These are phyloP conservation scores for Eragrostis curvula DNA, from an alignment of 176 grass and related monocot genomes.

Conservation along the genomic window DNA sequence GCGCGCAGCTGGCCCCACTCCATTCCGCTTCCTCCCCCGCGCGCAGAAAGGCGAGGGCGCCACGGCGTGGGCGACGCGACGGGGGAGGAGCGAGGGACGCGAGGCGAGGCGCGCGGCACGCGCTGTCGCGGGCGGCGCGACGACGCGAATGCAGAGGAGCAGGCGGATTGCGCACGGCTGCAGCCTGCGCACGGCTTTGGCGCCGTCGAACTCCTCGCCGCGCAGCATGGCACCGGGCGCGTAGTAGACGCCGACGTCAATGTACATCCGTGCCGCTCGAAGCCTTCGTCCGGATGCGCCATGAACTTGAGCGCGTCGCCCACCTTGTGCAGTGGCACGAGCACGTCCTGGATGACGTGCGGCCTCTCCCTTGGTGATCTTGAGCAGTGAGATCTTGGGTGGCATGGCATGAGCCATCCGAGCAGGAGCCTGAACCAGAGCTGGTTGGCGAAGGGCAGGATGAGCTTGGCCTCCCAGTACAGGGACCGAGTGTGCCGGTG, in stretches of 20 bases:
- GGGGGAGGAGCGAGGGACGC: no score
- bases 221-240: constrained; percentile 60
- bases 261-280: constrained; percentile 87
- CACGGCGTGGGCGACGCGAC: no score
- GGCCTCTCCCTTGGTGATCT: constrained; percentile 86
- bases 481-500: constrained; percentile 87
- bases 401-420: constrained; percentile 95
- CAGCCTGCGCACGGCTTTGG: constrained; percentile 65
- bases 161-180: no score
- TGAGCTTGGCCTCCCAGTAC: constrained; percentile 97
- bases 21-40: no score
- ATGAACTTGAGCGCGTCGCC: constrained; percentile 83
- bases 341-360: constrained; percentile 93
- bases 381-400: constrained; percentile 92
- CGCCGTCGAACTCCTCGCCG: constrained; percentile 72
- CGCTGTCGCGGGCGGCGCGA: no score
- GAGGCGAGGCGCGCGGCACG: no score
- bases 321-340: constrained; percentile 88
- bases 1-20: no score
- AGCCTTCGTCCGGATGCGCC: constrained; percentile 80
- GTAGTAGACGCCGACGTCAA: constrained; percentile 77
- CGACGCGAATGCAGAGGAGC: no score
- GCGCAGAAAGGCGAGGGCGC: no score
- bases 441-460: constrained; percentile 84
- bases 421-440: no score